These are phyloP conservation scores for Lasiodiplodia hormozganensis DNA, from an alignment of 2,329 filamentous ascomycete genomes.

Conservation along the genomic window DNA sequence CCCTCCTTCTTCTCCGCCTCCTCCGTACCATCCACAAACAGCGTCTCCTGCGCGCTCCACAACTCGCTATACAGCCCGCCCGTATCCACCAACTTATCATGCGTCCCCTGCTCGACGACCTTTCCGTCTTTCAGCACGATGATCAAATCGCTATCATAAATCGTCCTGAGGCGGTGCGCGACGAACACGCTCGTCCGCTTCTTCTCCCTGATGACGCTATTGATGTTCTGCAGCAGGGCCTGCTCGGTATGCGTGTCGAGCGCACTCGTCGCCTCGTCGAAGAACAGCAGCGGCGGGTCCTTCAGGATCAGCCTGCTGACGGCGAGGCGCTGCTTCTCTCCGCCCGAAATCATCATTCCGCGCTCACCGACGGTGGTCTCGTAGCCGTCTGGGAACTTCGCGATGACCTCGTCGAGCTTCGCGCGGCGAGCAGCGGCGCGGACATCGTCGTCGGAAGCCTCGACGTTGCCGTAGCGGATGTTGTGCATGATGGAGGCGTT, in stretches of 20 bases:
- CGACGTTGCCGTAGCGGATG: constrained; percentile 87
- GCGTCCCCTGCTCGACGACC: constrained; percentile 89
- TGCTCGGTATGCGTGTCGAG: constrained; percentile 94
- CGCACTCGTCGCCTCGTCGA: constrained; percentile 92
- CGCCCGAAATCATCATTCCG: constrained; percentile 95
- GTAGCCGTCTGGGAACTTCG: constrained; percentile 85
- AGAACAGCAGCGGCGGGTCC: constrained; percentile 88
- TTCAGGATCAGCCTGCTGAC: constrained; percentile 85
- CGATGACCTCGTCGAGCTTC: constrained; percentile 76
- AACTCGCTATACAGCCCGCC: constrained; percentile 86
- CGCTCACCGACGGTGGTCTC: constrained; percentile 90
- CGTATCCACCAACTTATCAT: constrained; percentile 79
- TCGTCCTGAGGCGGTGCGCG: constrained; percentile 88
- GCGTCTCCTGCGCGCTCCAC: constrained; percentile 68
- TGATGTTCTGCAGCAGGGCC: constrained; percentile 88
- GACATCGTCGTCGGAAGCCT: constrained; percentile 75
- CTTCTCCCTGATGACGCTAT: constrained; percentile 89
- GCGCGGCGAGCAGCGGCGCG: constrained; percentile 80
- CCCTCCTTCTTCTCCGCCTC: background rate
- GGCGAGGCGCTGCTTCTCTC: constrained; percentile 90
- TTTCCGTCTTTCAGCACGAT: constrained; percentile 84
- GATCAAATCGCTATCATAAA: constrained; percentile 90
- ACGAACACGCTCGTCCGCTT: constrained; percentile 91
- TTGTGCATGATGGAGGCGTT: constrained; percentile 97
- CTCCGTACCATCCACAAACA: constrained; percentile 35